These are phyloP conservation scores for Ilex paraguariensis DNA, from an alignment of 305 asterid species.

Conservation along the genomic window DNA sequence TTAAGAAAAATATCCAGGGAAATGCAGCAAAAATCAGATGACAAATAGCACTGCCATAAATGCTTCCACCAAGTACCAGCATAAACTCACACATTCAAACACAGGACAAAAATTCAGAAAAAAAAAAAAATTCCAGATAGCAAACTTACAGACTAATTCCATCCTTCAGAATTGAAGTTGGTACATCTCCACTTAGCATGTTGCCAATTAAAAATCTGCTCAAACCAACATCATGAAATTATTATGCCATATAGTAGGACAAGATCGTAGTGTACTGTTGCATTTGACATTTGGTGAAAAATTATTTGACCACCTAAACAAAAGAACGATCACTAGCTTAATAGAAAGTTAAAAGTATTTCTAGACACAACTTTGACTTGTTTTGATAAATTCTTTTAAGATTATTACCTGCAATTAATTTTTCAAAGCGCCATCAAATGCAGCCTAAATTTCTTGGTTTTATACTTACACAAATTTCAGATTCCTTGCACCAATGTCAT, in stretches of 20 bases:
- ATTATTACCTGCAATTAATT: too few relatives aligned
- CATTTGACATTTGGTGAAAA: not conserved
- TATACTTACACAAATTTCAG: slow-evolving; percentile 68
- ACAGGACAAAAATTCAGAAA: not conserved
- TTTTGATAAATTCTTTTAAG: too few relatives aligned
- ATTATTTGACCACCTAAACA: too few relatives aligned
- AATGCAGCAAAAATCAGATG: too few relatives aligned
- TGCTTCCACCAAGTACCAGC: not conserved
- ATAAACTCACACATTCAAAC: not conserved
- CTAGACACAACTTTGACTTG: too few relatives aligned
- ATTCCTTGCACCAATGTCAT: slow-evolving; percentile 47
- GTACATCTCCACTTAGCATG: slow-evolving; percentile 70
- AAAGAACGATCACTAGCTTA: too few relatives aligned
- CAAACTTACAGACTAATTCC: slow-evolving; percentile 74
- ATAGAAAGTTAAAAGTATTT: too few relatives aligned
- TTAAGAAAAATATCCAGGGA: too few relatives aligned
- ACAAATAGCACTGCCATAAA: not conserved
- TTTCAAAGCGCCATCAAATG: too few relatives aligned
- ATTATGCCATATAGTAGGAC: not conserved
- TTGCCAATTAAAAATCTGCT: slow-evolving; percentile 71
- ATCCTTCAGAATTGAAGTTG: slow-evolving; percentile 59
- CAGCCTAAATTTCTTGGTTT: slow-evolving; percentile 3
- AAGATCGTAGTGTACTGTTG: not conserved
- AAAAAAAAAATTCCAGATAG: not conserved
- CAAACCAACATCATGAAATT: slow-evolving; percentile 8